Evolutionary conservation across 106 monocot species (phyloP).

Genomic region (Narthecium ossifragum): DNA sequence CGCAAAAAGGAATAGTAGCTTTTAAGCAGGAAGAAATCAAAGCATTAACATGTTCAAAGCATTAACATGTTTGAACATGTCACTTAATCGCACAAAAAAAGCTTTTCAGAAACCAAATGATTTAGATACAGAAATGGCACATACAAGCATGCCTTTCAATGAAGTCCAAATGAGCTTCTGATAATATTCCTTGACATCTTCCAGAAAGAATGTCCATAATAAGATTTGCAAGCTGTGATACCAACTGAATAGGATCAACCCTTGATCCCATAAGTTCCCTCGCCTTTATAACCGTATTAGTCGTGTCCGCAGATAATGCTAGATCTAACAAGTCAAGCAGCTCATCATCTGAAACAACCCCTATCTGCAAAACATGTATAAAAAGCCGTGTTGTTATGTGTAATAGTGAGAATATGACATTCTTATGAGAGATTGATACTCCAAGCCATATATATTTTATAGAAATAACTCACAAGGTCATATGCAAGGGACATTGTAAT

Average conservation of each 20-base stretch:
- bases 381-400: too few relatives aligned
- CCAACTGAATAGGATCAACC: conserved; percentile 90
- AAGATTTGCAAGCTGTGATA: conserved; percentile 93
- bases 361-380: conserved; percentile 62
- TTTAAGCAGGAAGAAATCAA: too few relatives aligned
- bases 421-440: background rate
- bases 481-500: conserved; percentile 77
- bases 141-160: conserved; percentile 54
- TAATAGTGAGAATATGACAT: background rate
- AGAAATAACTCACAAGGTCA: conserved; percentile 70
- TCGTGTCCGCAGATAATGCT: conserved; percentile 82
- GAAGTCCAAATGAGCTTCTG: conserved; percentile 43
- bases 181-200: conserved; percentile 35
- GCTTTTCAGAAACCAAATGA: too few relatives aligned
- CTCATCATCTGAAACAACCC: conserved; percentile 89
- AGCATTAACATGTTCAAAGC: too few relatives aligned
- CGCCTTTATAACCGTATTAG: conserved; percentile 79
- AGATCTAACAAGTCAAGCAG: conserved; percentile 76
- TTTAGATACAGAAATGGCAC: background rate
- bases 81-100: too few relatives aligned
- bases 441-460: background rate
- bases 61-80: too few relatives aligned
- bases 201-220: conserved; percentile 98
- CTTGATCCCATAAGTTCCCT: conserved; percentile 87
- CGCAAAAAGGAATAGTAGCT: too few relatives aligned